phyloP scores from a whole-genome alignment of 805 yeast species.

The Metschnikowia santaceciliae region DNA sequence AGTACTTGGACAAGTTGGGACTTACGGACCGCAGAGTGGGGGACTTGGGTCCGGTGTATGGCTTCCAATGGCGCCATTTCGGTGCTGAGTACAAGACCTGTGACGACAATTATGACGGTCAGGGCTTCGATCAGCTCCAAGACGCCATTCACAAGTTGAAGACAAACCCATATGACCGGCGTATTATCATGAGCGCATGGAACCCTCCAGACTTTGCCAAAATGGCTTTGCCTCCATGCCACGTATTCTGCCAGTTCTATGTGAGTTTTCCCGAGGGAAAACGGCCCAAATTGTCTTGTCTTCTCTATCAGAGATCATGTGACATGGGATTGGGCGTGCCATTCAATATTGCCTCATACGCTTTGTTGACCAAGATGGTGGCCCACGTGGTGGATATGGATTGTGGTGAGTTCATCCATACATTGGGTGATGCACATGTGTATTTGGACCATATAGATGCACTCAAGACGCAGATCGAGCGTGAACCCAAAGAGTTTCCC shows the following conservation, averaged over 20 bases:
- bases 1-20: slow-evolving; percentile 81
- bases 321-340: slow-evolving; percentile 99
- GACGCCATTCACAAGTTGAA: slow-evolving; percentile 76
- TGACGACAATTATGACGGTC: slow-evolving; percentile 78
- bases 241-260: slow-evolving; percentile 91
- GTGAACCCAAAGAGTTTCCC: slow-evolving; percentile 81
- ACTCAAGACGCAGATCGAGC: slow-evolving; percentile 67
- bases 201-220: slow-evolving; percentile 90
- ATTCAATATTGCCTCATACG: slow-evolving; percentile 95
- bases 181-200: slow-evolving; percentile 97
- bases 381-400: slow-evolving; percentile 95
- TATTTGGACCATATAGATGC: slow-evolving; percentile 93
- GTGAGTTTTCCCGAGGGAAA: slow-evolving; percentile 66
- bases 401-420: slow-evolving; percentile 92
- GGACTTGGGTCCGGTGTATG: slow-evolving; percentile 97
- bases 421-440: slow-evolving; percentile 96
- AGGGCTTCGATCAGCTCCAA: slow-evolving; percentile 87
- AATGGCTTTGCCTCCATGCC: slow-evolving; percentile 99
- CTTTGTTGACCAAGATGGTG: slow-evolving; percentile 87
- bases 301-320: slow-evolving; percentile 94
- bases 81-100: slow-evolving; percentile 91
- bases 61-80: slow-evolving; percentile 99
- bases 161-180: slow-evolving; percentile 88
- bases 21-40: slow-evolving; percentile 79
- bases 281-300: slow-evolving; percentile 75